These are phyloP conservation scores for Lentinula detonsa DNA, from an alignment of 768 basidiomycete species.

Conservation along the genomic window DNA sequence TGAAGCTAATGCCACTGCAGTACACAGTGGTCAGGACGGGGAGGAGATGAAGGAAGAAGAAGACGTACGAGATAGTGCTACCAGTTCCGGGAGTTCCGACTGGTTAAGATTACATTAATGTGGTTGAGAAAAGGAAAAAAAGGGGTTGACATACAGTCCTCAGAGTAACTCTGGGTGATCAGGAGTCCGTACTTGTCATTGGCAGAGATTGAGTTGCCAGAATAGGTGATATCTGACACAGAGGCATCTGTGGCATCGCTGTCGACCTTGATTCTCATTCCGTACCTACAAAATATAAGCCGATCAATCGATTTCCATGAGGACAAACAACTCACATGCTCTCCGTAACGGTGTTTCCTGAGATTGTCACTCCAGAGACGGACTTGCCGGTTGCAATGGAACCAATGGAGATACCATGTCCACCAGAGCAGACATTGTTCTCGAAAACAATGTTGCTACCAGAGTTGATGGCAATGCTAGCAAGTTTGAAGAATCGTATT, in stretches of 20 bases:
- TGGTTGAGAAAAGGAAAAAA: not conserved
- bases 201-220: slow-evolving; percentile 30
- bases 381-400: slow-evolving; percentile 30
- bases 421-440: slow-evolving; percentile 32
- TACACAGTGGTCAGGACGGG: not conserved
- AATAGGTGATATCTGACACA: slow-evolving; percentile 28
- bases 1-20: not conserved
- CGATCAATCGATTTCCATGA: slow-evolving; percentile 31
- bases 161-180: slow-evolving; percentile 27
- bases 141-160: slow-evolving; percentile 9
- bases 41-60: not conserved
- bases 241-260: slow-evolving; percentile 21
- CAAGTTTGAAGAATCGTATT: slow-evolving; percentile 19
- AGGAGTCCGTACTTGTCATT: slow-evolving; percentile 33
- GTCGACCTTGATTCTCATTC: slow-evolving; percentile 9
- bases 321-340: slow-evolving; percentile 1
- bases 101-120: slow-evolving; percentile 9
- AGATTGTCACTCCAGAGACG: slow-evolving; percentile 1
- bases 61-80: slow-evolving; percentile 25
- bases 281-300: slow-evolving; percentile 27
- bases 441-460: slow-evolving; percentile 23
- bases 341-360: slow-evolving; percentile 22
- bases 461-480: slow-evolving; percentile 31
- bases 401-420: slow-evolving; percentile 46
- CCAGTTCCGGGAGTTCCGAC: slow-evolving; percentile 36